Base-by-base conservation (phyloP, 257 asterid genomes). In the Gynochthodes officinalis region DNA sequence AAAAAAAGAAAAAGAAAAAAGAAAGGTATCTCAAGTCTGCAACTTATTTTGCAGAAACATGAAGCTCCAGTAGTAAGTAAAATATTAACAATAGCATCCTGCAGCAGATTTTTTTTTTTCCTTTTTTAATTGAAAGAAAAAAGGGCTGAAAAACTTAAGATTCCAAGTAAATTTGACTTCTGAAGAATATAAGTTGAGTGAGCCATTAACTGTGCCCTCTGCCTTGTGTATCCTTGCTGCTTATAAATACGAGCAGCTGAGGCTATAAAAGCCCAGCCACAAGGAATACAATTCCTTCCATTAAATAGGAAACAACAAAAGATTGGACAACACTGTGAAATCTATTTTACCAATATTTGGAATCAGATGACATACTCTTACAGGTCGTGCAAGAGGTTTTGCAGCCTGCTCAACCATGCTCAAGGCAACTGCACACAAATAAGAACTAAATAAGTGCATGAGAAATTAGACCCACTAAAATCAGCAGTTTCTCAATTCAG, bases 331-430 rank as follows among this genome's bases (percentile, higher is more conserved):
- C 67, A 62, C n/a, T 23, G 32, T 18, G 10, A 70, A 50, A 37
- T 35, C 23, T 28, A 25, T 43, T 57, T 32, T 10, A 68, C 43
- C n/a, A 71, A 28, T 37, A 54, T 30, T 67, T n/a, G 72, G 15
- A 71, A 72, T 25, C 7, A 35, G 60, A 25, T 49, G 49, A 61
- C 96, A 80, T 88, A 93, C 98, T 88, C 98, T 92, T 72, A 94
- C 97, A 33, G 99, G 99, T 49, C 98, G 92, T 69, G 97, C 99
- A 25, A 94, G 97, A 69, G 98, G 99, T 76, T 94, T 94, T 68
- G 98, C 83, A 75, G 84, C 98, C 84, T 94, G 99, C 75, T 94
- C 95, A 76, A 90, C 97, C 96, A 94, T 91, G 87, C 99, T 94
- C 88, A 94, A 85, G 32, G 98, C 97, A 83, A 94, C 99, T 92